Evolutionary conservation across 345 rosid species (phyloP), one percentile per base, ranked within the genome.

Genomic region (Eucalyptus virginea): DNA sequence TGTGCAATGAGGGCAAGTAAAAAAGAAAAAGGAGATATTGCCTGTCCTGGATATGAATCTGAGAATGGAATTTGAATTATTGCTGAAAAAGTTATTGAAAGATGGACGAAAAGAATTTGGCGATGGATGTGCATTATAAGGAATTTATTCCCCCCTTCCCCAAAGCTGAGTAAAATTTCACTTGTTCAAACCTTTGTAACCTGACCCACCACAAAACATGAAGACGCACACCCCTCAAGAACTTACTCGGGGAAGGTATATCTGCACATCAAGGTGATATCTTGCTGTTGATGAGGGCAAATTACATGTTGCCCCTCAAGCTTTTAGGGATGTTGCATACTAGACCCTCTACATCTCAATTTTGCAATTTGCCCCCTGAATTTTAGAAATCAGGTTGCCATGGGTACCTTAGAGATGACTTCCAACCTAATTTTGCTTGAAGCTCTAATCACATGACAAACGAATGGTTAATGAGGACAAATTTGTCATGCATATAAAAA

Each of bases 61-160:
- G 88, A 88, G 91, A 92, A 92, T 89, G 91, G 89, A 94, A 93
- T 94, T 95, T 94, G 94, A 93, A 96, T 97, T 95, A 97, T 96
- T 96, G 96, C 89, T 81, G 89, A 90, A 92, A 89, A 94, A 86
- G 89, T 86, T 51, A 50, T 50, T 51, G 88, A 93, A 91, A 92
- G 90, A 91, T 92, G 89, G 93, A 89, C 88, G 91, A 94, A 91
- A 91, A 83, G 96, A 93, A 92, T 93, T 92, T 92, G 86, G 52
- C 90, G 81, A 89, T 88, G 93, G 95, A 88, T 92, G 91, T 92
- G 94, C 95, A 92, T 92, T 92, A 94, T 83, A 81, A 89, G 93
- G 99, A 95, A 95, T 93, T 91, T 88, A 94, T 97, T 94, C 99
- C 91, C 52, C 58, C 51, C 81, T 28, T 42, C 40, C 49, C 52